phyloP scores from a whole-genome alignment of 139 green algal genomes.

The Coelastrella sp. region DNA sequence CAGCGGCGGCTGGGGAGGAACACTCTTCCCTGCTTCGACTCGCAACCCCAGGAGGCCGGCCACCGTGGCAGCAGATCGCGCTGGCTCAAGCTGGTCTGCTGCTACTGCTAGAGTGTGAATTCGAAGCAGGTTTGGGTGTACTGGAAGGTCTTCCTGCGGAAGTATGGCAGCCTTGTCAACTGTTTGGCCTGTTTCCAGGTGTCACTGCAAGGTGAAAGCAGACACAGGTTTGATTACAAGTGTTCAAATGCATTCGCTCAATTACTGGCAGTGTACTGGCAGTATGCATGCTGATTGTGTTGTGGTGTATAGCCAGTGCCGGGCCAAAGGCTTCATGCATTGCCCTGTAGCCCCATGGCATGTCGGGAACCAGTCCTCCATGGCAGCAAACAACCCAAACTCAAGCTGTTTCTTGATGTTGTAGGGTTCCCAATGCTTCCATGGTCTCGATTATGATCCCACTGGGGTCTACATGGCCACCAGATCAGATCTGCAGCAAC shows the following conservation, averaged over 20 bases:
- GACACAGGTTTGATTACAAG: neutral
- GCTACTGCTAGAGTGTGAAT: conserved; percentile 65
- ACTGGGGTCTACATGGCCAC: too few relatives aligned
- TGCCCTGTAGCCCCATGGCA: too few relatives aligned
- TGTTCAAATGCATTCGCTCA: neutral
- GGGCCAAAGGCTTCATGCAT: too few relatives aligned
- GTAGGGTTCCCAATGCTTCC: too few relatives aligned
- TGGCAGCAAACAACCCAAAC: too few relatives aligned
- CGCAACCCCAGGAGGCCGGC: neutral
- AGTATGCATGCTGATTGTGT: neutral
- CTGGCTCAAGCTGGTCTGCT: conserved; percentile 78
- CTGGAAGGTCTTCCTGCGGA: conserved; percentile 56
- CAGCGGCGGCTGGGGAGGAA: neutral
- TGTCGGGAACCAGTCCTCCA: too few relatives aligned
- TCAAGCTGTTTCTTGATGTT: too few relatives aligned
- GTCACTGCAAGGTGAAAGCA: conserved; percentile 53
- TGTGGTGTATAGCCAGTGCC: too few relatives aligned
- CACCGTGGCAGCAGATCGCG: conserved; percentile 65
- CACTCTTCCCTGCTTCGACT: neutral
- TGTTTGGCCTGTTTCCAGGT: conserved; percentile 74
- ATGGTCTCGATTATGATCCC: too few relatives aligned
- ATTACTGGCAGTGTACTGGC: neutral
- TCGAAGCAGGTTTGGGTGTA: conserved; percentile 60
- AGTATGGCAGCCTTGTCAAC: conserved; percentile 75
- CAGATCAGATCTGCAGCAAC: too few relatives aligned